phyloP scores from a whole-genome alignment of 1,284 basidiomycete species.

The Ganoderma sinense region DNA sequence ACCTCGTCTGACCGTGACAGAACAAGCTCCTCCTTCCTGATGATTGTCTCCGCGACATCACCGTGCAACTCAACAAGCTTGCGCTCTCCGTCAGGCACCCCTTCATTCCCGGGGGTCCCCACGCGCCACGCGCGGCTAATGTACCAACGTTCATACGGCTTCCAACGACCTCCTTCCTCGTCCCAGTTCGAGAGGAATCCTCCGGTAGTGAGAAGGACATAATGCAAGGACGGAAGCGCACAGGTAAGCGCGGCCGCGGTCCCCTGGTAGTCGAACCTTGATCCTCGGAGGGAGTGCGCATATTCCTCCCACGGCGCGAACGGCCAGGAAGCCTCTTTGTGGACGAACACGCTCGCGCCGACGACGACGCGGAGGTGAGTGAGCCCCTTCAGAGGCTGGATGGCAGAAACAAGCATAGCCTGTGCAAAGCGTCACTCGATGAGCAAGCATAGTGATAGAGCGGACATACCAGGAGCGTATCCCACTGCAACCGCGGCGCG shows the following conservation, averaged over 20 bases:
- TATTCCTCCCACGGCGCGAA: neutral
- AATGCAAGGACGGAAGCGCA: neutral
- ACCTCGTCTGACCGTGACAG: neutral
- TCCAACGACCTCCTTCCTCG: neutral
- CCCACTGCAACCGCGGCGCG: neutral
- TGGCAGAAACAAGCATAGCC: neutral
- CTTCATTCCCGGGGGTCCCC: neutral
- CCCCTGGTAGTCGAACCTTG: neutral
- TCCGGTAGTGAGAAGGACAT: neutral
- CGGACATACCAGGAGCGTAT: neutral
- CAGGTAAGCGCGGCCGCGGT: neutral
- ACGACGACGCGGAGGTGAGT: neutral
- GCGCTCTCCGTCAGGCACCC: neutral
- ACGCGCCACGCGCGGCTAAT: neutral
- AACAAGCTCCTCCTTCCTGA: neutral
- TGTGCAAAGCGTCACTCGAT: too few species aligned
- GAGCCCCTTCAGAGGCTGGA: neutral
- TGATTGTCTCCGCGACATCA: neutral
- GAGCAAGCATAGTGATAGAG: too few species aligned
- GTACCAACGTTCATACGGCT: neutral
- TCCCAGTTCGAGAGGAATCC: neutral
- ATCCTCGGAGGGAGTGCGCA: neutral
- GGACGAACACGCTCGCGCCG: neutral
- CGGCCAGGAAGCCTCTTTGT: neutral
- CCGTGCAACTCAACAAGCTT: neutral